Base-by-base conservation (phyloP, 2,329 filamentous ascomycete genomes). In the Fusarium ambrosium region DNA sequence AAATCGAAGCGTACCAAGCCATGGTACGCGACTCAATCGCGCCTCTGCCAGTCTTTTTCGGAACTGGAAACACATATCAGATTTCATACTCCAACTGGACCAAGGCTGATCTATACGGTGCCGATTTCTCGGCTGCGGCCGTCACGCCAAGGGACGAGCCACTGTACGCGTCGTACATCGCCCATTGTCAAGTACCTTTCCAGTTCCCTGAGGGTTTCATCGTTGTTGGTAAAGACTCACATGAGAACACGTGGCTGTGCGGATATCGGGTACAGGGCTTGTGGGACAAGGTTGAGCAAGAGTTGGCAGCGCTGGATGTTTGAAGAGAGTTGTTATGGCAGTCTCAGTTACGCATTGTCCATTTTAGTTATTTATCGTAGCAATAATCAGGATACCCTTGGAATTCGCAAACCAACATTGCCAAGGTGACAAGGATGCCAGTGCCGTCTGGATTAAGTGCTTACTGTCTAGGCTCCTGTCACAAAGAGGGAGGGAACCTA, bases 1-100 rank as follows among this genome's bases (percentile, higher is more conserved):
- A 71, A 16, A n/a, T 69, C 20, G 69, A 71, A 22, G 69, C 69
- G 2, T 71, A 71, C 16, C 66, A 71, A n/a, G 66, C 69, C 5
- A 53, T 69, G 58, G 69, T 71, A 22, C 48, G 66, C 6, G 69
- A 69, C 6, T 65, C 66, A 0, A 37, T 62, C 6, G 66, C 66
- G 1, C 62, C 58, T 2, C 16, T 71, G 14, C 62, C 66, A 1
- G 62, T 66, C 11, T 65, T 56, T 9, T 56, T 56, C 32, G 53
- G 53, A 13, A 56, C 32, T 16, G 53, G 53, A 14, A 34, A 32
- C 1, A 37, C 53, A 16, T 56, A 56, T 4, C 53, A 56, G 14
- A 56, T 56, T 4, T 34, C 53, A 20, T 56, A 56, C n/a, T 56
- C 53, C n/a, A 37, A 56, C 13, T 56, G 53, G 53, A 34, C 27